Evolutionary conservation across 2,329 filamentous ascomycete genomes (phyloP).

Genomic region (Diplocarpon mali): DNA sequence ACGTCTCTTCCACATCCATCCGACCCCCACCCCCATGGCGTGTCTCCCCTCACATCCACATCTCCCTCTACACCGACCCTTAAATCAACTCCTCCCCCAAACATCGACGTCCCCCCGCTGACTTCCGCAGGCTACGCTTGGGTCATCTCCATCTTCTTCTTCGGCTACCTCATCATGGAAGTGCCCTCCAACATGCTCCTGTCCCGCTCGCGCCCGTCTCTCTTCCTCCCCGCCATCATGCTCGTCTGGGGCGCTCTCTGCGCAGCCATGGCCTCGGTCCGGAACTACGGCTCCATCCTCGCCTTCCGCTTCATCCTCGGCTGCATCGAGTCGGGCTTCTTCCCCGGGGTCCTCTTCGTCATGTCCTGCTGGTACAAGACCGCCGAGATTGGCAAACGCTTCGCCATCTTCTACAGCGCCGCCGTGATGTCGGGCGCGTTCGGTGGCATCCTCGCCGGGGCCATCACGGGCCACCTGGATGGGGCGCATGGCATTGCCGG

Average conservation of each 20-base stretch:
- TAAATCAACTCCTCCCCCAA: neutral
- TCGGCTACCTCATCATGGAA: constrained; percentile 39
- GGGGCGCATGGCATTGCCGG: constrained; percentile 36
- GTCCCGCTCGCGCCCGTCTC: constrained; percentile 32
- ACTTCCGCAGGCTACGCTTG: constrained; percentile 9
- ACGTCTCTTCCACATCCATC: too few species aligned
- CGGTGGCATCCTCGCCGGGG: constrained; percentile 35
- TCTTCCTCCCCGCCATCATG: constrained; percentile 34
- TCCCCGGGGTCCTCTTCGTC: constrained; percentile 39
- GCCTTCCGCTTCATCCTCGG: constrained; percentile 39
- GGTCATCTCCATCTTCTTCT: constrained; percentile 32
- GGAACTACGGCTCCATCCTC: constrained; percentile 37
- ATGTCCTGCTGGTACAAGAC: constrained; percentile 47
- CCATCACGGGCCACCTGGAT: constrained; percentile 31
- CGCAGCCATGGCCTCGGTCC: constrained; percentile 38
- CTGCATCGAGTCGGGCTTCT: constrained; percentile 39
- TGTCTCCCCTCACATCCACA: too few species aligned
- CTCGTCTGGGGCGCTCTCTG: constrained; percentile 39
- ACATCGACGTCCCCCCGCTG: too few species aligned
- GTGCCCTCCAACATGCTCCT: constrained; percentile 38
- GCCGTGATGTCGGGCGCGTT: constrained; percentile 42
- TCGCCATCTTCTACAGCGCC: constrained; percentile 46
- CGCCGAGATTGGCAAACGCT: constrained; percentile 41
- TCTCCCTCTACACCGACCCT: neutral
- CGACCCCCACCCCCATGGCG: too few species aligned